Conservation (phyloP, 1,284 basidiomycete genomes). For the Ganoderma leucocontextum region DNA sequence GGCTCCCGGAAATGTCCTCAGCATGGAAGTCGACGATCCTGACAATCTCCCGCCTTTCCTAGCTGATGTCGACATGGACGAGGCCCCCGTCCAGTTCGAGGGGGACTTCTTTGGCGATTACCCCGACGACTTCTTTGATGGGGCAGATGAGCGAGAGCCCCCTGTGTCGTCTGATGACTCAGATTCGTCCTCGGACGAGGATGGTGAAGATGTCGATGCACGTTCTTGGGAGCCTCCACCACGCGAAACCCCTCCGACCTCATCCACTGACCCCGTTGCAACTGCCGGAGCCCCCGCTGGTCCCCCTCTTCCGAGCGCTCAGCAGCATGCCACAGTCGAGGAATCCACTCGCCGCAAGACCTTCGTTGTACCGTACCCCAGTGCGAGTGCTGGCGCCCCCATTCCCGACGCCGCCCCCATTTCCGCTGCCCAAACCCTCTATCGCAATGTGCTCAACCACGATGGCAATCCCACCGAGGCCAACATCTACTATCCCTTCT, state of each 20-base stretch:
- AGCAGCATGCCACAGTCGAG: background rate
- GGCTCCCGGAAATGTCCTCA: too few species aligned
- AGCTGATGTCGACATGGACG: background rate
- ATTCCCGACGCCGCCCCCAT: too few species aligned
- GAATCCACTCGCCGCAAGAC: background rate
- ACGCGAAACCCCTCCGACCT: too few species aligned
- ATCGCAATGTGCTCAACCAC: background rate
- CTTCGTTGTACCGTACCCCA: conserved; percentile 1
- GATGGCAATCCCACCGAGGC: background rate
- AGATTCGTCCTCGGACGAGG: too few species aligned
- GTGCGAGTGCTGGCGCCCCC: conserved; percentile 4
- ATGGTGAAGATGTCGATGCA: background rate
- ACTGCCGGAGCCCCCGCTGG: too few species aligned
- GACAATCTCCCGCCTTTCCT: too few species aligned
- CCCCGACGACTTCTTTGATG: background rate
- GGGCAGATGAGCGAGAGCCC: too few species aligned
- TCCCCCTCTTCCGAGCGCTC: background rate
- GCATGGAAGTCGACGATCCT: too few species aligned
- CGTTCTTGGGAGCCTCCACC: background rate
- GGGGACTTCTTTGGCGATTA: conserved; percentile 16
- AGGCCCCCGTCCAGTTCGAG: background rate
- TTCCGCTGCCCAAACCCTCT: background rate
- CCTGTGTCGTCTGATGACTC: too few species aligned
- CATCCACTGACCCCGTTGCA: too few species aligned
- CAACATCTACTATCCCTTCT: conserved; percentile 17